Percentiles rank a stretch among this genome's conserved stretches.
These are phyloP conservation scores for Phaeophleospora eucalypticola DNA, from an alignment of 2,329 filamentous ascomycete species.

Conservation along the genomic window DNA sequence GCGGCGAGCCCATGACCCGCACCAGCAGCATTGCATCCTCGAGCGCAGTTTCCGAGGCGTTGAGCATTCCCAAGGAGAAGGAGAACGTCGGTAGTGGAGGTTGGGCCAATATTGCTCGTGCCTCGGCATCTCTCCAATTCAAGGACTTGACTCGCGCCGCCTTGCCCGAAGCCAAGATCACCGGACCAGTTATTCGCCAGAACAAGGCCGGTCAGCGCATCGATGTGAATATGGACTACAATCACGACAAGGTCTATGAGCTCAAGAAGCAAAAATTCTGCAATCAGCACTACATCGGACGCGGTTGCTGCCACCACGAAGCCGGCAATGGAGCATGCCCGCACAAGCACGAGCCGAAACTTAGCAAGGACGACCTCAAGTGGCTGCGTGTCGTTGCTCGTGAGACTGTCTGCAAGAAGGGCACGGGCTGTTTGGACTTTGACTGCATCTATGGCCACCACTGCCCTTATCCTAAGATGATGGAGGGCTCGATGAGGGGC, in stretches of 20 bases:
- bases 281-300: conserved; percentile 58
- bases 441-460: conserved; percentile 63
- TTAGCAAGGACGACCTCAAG: conserved; percentile 50
- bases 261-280: conserved; percentile 61
- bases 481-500: conserved; percentile 42
- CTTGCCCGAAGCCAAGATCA: conserved; percentile 9
- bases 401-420: conserved; percentile 59
- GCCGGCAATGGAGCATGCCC: conserved; percentile 50
- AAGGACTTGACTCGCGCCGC: conserved; percentile 14
- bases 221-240: conserved; percentile 49
- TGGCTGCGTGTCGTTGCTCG: conserved; percentile 57
- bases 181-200: conserved; percentile 42
- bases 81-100: conserved; percentile 8
- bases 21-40: conserved; percentile 19
- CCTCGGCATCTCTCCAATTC: conserved; percentile 17
- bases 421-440: conserved; percentile 53
- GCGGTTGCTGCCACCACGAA: conserved; percentile 51
- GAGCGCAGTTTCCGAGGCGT: conserved; percentile 16
- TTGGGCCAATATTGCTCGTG: conserved; percentile 21
- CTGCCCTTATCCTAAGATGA: conserved; percentile 49
- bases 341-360: conserved; percentile 52
- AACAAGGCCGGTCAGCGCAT: conserved; percentile 59
- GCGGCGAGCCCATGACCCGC: conserved; percentile 14
- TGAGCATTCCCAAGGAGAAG: background rate
- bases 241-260: conserved; percentile 55